A percentile compares a stretch with the other conserved stretches of the same genome.
phyloP scores from a whole-genome alignment of 2,329 filamentous ascomycete species.

The Sphaerostilbella broomeana region DNA sequence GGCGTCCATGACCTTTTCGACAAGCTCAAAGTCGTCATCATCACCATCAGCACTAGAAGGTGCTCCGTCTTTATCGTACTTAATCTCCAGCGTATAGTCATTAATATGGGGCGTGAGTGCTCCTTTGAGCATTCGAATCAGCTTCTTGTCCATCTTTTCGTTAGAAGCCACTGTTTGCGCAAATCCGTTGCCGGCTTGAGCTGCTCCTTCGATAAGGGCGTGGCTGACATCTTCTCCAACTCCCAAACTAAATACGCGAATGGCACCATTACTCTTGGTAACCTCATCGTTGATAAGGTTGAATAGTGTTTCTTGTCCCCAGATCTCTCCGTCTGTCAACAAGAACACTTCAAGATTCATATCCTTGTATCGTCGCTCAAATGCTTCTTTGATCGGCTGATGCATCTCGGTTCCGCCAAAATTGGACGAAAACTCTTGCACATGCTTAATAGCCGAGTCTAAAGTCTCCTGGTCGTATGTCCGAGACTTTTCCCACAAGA shows the following conservation, averaged over 20 bases:
- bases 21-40: conserved; percentile 54
- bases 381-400: conserved; percentile 36
- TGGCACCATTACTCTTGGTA: conserved; percentile 32
- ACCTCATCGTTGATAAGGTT: conserved; percentile 38
- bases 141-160: conserved; percentile 62
- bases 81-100: conserved; percentile 58
- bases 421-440: conserved; percentile 37
- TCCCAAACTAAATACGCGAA: conserved; percentile 50
- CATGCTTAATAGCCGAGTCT: conserved; percentile 35
- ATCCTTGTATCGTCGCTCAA: conserved; percentile 36
- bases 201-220: conserved; percentile 48
- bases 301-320: conserved; percentile 39
- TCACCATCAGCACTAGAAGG: conserved; percentile 11
- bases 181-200: conserved; percentile 50
- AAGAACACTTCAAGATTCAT: conserved; percentile 48
- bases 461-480: conserved; percentile 40
- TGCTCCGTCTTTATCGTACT: conserved; percentile 35
- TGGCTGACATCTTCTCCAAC: conserved; percentile 46
- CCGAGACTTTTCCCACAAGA: conserved; percentile 43
- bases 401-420: conserved; percentile 51
- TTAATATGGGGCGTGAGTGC: conserved; percentile 59
- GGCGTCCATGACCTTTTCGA: conserved; percentile 50
- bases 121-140: conserved; percentile 68
- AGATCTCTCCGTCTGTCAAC: conserved; percentile 52
- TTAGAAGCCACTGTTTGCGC: conserved; percentile 53